Evolutionary conservation across 148 eudicot genomes (phyloP).

Genomic region (Nepenthes mirabilis): DNA sequence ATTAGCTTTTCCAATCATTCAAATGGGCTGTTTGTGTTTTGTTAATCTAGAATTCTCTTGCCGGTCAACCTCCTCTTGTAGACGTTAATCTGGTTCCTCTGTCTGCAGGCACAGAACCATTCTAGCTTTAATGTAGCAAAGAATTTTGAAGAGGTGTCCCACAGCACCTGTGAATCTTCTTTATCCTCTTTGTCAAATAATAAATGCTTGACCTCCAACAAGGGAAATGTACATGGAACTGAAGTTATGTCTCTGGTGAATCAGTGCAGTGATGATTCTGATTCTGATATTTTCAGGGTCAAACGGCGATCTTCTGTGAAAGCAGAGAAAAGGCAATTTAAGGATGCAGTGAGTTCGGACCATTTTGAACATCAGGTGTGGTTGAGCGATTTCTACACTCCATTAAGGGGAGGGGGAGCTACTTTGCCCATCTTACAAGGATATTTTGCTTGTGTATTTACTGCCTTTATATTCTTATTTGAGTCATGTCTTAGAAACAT

Average conservation of each 20-base stretch:
- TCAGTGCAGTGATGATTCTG: conserved; percentile 69
- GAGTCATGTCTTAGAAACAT: too few species aligned
- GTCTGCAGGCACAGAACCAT: conserved; percentile 26
- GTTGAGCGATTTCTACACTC: neutral
- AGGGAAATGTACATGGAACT: conserved; percentile 11
- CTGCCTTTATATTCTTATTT: too few species aligned
- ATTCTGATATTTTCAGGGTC: conserved; percentile 82
- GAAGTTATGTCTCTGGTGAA: conserved; percentile 20
- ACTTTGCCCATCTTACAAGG: neutral
- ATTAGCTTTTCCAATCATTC: neutral
- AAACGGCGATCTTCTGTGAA: conserved; percentile 64
- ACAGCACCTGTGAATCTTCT: conserved; percentile 18
- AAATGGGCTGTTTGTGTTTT: neutral
- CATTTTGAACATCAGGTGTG: conserved; percentile 41
- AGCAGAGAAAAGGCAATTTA: conserved; percentile 24
- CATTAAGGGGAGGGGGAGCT: too few species aligned
- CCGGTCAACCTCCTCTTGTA: neutral
- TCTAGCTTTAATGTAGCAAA: conserved; percentile 12
- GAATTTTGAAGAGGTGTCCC: conserved; percentile 18
- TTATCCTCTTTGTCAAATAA: conserved; percentile 12
- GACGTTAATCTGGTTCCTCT: neutral
- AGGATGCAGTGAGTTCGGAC: conserved; percentile 14
- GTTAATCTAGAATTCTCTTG: neutral
- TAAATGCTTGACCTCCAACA: conserved; percentile 20
- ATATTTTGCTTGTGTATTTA: too few species aligned